Base-by-base conservation (phyloP, 805 yeast species). In the Metschnikowia picachoensis region DNA sequence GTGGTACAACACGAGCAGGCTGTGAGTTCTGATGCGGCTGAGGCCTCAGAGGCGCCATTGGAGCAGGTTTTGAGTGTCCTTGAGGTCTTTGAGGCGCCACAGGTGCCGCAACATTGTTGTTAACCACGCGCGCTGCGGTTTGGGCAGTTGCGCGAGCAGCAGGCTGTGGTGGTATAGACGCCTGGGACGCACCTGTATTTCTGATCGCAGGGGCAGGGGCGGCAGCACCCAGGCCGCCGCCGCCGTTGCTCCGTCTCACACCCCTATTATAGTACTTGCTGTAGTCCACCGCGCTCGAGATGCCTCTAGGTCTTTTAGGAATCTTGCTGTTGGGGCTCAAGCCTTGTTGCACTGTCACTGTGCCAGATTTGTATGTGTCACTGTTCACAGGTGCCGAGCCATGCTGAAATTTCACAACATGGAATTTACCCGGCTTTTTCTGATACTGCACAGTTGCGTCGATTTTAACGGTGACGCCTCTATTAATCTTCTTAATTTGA, bases 361-460 rank as follows among this genome's bases (percentile, higher is more conserved):
- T 80, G 51, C 95, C 87, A 3, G 97, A 88, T 69, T 94, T 94
- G 72, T 94, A 94, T 10, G 69, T 49, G 63, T 94, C 98, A 36
- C 86, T 74, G 52, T 78, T 62, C 10, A 57, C 58, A 10, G 95
- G 95, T 8, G 66, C 66, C 11, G 73, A 74, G 39, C 84, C 85
- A 35, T 76, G 64, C 42, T 76, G 79, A 59, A 85, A 80, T 64
- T 87, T 90, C 55, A 94, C 85, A 8, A 77, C 64, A 50, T 90
- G 94, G 63, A 80, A 83, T 62, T 80, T 79, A 2, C 95, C 95
- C 1, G 97, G 89, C 64, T 94, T 94, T 76, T 92, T 94, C 67
- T 85, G 87, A 66, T 94, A 94, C 50, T 79, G 78, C 47, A 94
- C 78, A 0, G 86, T 77, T 3, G 86, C 78, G 2, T 85, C 91